phyloP scores from a whole-genome alignment of 805 yeast genomes.

The Blastobotrys americana region DNA sequence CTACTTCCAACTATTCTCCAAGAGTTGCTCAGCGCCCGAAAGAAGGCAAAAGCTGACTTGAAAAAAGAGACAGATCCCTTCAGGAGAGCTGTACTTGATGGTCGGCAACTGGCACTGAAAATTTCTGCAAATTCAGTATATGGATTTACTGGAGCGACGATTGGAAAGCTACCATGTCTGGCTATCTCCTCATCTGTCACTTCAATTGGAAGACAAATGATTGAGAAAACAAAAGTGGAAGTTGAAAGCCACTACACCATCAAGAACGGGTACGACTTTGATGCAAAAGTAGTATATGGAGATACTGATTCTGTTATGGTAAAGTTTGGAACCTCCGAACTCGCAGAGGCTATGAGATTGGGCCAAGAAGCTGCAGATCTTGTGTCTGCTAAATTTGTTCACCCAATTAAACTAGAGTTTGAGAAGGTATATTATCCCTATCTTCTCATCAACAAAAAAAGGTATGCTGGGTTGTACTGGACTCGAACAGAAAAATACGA shows the following conservation, averaged over 20 bases:
- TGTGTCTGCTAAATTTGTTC: slow-evolving; percentile 68
- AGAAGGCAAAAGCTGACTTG: slow-evolving; percentile 82
- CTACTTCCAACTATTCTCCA: slow-evolving; percentile 85
- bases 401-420: slow-evolving; percentile 91
- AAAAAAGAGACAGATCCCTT: slow-evolving; percentile 93
- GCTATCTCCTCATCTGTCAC: slow-evolving; percentile 95
- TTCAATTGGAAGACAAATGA: slow-evolving; percentile 94
- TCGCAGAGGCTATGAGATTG: slow-evolving; percentile 76
- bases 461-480: slow-evolving; percentile 98
- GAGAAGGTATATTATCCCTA: slow-evolving; percentile 97
- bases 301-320: slow-evolving; percentile 99
- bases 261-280: slow-evolving; percentile 76
- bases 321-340: slow-evolving; percentile 77
- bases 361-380: slow-evolving; percentile 92
- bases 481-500: slow-evolving; percentile 86
- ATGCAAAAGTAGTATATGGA: slow-evolving; percentile 91
- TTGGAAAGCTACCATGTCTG: slow-evolving; percentile 93
- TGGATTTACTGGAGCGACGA: slow-evolving; percentile 98
- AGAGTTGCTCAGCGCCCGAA: slow-evolving; percentile 86
- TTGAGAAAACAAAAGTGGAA: slow-evolving; percentile 78
- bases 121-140: slow-evolving; percentile 97
- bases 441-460: slow-evolving; percentile 83
- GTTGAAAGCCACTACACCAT: slow-evolving; percentile 75
- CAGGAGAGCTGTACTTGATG: slow-evolving; percentile 86
- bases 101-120: slow-evolving; percentile 93